Evolutionary conservation across 345 rosid genomes (phyloP).

Genomic region (Linum usitatissimum): DNA sequence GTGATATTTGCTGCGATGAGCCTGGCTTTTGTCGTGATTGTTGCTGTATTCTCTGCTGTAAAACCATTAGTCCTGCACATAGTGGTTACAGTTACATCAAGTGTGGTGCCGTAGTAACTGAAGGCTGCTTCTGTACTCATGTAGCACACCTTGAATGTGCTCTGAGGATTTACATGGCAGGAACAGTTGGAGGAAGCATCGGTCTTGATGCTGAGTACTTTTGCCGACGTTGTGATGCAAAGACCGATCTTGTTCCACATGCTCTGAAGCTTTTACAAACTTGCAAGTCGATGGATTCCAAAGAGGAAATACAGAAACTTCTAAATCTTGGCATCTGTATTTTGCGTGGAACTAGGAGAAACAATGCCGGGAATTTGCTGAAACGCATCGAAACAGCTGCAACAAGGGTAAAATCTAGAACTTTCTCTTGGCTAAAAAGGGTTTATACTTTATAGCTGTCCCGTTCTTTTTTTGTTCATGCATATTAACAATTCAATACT

Average conservation of each 20-base stretch:
- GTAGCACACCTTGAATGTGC: slow-evolving; percentile 84
- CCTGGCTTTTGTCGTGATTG: slow-evolving; percentile 66
- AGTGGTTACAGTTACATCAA: slow-evolving; percentile 58
- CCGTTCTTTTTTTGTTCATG: not conserved
- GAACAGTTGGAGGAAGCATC: slow-evolving; percentile 71
- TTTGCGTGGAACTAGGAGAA: slow-evolving; percentile 50
- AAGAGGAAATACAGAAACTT: slow-evolving; percentile 43
- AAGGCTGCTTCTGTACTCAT: slow-evolving; percentile 56
- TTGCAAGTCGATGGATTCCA: slow-evolving; percentile 43
- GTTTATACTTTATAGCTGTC: no score
- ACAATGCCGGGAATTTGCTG: slow-evolving; percentile 36
- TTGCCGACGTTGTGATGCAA: slow-evolving; percentile 76
- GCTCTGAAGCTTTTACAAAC: slow-evolving; percentile 40
- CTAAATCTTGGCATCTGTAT: slow-evolving; percentile 47
- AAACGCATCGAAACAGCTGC: slow-evolving; percentile 37
- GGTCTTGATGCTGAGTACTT: slow-evolving; percentile 85
- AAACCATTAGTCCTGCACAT: slow-evolving; percentile 32
- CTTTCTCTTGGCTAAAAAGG: no score
- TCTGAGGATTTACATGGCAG: slow-evolving; percentile 76
- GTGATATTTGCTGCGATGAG: slow-evolving; percentile 78
- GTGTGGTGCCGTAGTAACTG: slow-evolving; percentile 52
- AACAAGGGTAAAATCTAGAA: slow-evolving; percentile 38
- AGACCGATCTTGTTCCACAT: slow-evolving; percentile 54
- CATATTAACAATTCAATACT: slow-evolving; percentile 19
- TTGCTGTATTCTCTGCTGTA: slow-evolving; percentile 76